These are phyloP conservation scores for Candida coquimbonensis DNA, from an alignment of 805 yeast genomes.

Conservation along the genomic window DNA sequence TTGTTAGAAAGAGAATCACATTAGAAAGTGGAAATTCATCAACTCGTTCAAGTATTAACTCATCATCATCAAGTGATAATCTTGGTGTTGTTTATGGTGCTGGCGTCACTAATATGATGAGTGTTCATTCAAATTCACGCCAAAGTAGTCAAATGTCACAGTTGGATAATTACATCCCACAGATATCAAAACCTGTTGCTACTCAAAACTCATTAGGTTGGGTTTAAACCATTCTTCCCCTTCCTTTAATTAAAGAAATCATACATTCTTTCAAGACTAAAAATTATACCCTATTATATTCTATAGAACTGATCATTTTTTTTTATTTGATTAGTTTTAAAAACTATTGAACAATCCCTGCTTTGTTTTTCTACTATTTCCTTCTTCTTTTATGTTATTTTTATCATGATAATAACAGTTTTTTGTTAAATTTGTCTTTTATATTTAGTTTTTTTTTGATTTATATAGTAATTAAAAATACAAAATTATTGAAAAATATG, in stretches of 20 bases:
- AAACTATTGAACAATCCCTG: no score
- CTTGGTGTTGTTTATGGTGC: conserved; percentile 16
- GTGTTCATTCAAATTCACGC: background rate
- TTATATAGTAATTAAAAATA: no score
- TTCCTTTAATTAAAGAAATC: background rate
- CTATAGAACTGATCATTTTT: no score
- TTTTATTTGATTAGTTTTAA: no score
- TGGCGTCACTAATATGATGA: conserved; percentile 13
- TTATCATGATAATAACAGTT: no score
- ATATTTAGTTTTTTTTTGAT: no score
- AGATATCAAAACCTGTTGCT: conserved; percentile 63
- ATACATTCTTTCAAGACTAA: background rate
- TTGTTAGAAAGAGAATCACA: conserved; percentile 19
- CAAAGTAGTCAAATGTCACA: conserved; percentile 18
- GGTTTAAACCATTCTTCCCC: conserved; percentile 26
- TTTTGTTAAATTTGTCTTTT: no score
- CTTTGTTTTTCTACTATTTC: no score
- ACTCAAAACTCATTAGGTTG: conserved; percentile 70
- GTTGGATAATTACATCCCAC: conserved; percentile 30
- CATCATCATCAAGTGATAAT: conserved; percentile 12
- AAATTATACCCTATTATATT: background rate
- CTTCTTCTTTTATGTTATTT: no score
- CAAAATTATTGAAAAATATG: no score
- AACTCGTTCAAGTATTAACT: conserved; percentile 7
- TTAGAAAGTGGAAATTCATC: conserved; percentile 14